phyloP scores from a whole-genome alignment of 1,284 basidiomycete species.

The Tilletia horrida region DNA sequence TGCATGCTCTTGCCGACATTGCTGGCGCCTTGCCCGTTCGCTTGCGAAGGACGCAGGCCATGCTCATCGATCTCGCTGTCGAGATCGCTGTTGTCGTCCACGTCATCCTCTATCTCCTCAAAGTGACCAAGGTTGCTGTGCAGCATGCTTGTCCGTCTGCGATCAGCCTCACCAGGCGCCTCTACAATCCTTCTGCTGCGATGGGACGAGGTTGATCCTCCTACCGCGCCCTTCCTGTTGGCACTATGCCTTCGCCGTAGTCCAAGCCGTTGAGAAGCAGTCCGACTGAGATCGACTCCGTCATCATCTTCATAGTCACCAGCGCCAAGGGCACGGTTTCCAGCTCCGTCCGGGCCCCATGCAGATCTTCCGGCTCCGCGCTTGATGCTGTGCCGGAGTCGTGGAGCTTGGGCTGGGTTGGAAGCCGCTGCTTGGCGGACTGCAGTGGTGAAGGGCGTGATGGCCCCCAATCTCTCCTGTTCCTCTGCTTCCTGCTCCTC shows the following conservation, averaged over 20 bases:
- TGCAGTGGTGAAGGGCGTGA: conserved; percentile 16
- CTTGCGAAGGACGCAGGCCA: too few species aligned
- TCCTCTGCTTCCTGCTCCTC: background rate
- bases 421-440: background rate
- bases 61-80: too few species aligned
- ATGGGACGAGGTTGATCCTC: background rate
- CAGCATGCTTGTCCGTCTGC: conserved; percentile 12
- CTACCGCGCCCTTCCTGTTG: background rate
- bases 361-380: conserved; percentile 25
- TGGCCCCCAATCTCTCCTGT: background rate
- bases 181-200: background rate
- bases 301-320: conserved; percentile 28
- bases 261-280: background rate
- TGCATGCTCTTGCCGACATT: background rate
- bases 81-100: background rate
- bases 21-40: background rate
- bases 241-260: background rate
- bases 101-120: background rate
- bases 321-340: conserved; percentile 24
- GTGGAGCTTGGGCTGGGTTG: background rate
- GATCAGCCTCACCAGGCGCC: background rate
- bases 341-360: conserved; percentile 25
- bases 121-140: conserved; percentile 14
- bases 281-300: conserved; percentile 22
- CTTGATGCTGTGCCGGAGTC: conserved; percentile 18